These are phyloP conservation scores for Yarrowia keelungensis DNA, from an alignment of 805 yeast genomes.

Conservation along the genomic window DNA sequence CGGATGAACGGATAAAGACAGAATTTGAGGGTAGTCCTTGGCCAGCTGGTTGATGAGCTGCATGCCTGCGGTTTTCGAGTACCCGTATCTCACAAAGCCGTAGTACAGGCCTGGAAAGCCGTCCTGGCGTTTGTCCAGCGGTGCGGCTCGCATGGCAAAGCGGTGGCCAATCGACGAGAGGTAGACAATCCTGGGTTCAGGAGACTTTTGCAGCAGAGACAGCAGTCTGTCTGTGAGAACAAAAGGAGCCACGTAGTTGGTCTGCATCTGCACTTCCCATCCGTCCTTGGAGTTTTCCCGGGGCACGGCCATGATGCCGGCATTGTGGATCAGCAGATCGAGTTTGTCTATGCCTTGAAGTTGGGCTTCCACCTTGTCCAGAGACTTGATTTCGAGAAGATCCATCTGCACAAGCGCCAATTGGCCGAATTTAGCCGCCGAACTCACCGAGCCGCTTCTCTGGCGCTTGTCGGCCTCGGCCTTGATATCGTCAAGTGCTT, in stretches of 20 bases:
- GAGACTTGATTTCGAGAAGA: constrained; percentile 26
- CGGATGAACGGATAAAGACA: constrained; percentile 76
- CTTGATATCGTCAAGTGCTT: constrained; percentile 63
- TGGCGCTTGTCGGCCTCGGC: constrained; percentile 58
- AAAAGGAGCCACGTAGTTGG: constrained; percentile 78
- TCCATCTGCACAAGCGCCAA: constrained; percentile 40
- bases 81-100: constrained; percentile 78
- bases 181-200: constrained; percentile 58
- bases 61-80: constrained; percentile 78
- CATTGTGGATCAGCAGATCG: constrained; percentile 73
- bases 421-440: constrained; percentile 39
- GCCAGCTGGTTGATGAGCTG: constrained; percentile 73
- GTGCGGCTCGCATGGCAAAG: constrained; percentile 58
- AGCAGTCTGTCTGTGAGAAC: constrained; percentile 67
- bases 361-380: constrained; percentile 15
- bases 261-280: constrained; percentile 81
- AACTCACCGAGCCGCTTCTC: not conserved
- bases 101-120: constrained; percentile 69
- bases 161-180: constrained; percentile 72
- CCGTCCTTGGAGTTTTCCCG: constrained; percentile 66
- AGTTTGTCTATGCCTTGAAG: constrained; percentile 45
- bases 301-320: constrained; percentile 83
- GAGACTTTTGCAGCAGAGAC: constrained; percentile 56
- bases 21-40: constrained; percentile 67
- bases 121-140: constrained; percentile 59